Evolutionary conservation across 164 flowering plant species (phyloP), one percentile per base, ranked within the genome.

Genomic region (Magnolia kwangsiensis): DNA sequence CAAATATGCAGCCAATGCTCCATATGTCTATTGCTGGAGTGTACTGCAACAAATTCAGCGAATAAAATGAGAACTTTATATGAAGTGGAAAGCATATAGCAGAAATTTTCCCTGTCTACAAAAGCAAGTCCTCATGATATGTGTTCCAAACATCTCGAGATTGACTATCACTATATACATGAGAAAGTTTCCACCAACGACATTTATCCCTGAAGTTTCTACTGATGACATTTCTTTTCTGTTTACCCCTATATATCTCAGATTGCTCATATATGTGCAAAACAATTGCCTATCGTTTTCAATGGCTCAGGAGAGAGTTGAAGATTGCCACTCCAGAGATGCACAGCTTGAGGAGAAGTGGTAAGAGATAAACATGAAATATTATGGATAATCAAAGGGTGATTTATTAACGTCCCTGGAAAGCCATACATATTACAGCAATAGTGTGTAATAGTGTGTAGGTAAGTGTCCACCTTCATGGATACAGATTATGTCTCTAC

Each of bases 1-100:
- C 89, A 84, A 95, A 95, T 74, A 95, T 95, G 90, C 99, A 95
- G 13, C 99, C 99, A 77, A 95, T 93, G 86, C 99, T 95, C 99
- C 99, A 95, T 65, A 93, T 93, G 81, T 95, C 99, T 79, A 95
- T 93, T 64, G 99, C 98, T 55, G 99, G 98, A 7, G 99, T 95
- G 82, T 95, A 95, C 99, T 95, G 93, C 77, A 84, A 82, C 63
- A 51, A 75, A 55, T 31, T 66, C 23, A 73, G 55, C n/a, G 50
- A 8, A 72, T 27, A 49, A 51, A 18, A n/a, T 20, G 14, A 73
- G 45, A 73, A 18, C 19, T 18, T 10, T 0, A n/a, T 14, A 37
- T 50, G 19, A 63, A 24, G 27, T 70, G 11, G 8, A 70, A 37
- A 37, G 45, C 45, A 37, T 37, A 37, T 8, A 50, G 7, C n/a